phyloP scores from a whole-genome alignment of 371 early-diverging fungal species.

The Mortierella sp. region DNA sequence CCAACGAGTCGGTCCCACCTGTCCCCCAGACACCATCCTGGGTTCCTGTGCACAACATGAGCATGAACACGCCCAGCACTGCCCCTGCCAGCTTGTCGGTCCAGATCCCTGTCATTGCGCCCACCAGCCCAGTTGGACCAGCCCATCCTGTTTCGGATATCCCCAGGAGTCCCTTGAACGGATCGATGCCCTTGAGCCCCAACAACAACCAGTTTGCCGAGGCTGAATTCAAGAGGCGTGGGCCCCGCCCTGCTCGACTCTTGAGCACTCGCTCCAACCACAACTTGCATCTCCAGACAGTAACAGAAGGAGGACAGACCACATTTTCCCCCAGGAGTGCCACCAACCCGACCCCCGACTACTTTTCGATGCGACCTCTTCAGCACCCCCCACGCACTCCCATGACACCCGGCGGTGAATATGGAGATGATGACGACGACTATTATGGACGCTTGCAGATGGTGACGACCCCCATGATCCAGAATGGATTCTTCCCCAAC shows the following conservation, averaged over 20 bases:
- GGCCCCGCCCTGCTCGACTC: conserved; percentile 50
- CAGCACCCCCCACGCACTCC: conserved; percentile 55
- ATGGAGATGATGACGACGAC: conserved; percentile 40
- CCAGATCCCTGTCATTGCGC: neutral
- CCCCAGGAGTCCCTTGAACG: conserved; percentile 24
- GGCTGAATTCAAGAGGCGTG: conserved; percentile 46
- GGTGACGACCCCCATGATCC: conserved; percentile 58
- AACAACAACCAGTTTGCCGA: neutral
- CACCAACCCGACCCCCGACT: conserved; percentile 29
- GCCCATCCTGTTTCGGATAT: conserved; percentile 3
- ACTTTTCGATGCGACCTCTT: conserved; percentile 56
- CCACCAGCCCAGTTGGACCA: neutral
- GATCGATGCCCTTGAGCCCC: conserved; percentile 9
- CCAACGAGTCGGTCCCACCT: conserved; percentile 47
- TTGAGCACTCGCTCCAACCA: conserved; percentile 44
- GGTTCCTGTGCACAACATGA: conserved; percentile 52
- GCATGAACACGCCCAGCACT: conserved; percentile 17
- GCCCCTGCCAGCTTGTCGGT: conserved; percentile 20
- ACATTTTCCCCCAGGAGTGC: conserved; percentile 51
- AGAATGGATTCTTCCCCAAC: conserved; percentile 56
- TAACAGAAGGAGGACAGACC: conserved; percentile 29
- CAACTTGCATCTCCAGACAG: conserved; percentile 41
- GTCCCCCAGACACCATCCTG: conserved; percentile 57
- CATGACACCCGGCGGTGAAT: conserved; percentile 52
- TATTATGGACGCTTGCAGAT: conserved; percentile 53